phyloP scores from a whole-genome alignment of 2,329 filamentous ascomycete genomes.

The Sporothrix pseudoabietina region DNA sequence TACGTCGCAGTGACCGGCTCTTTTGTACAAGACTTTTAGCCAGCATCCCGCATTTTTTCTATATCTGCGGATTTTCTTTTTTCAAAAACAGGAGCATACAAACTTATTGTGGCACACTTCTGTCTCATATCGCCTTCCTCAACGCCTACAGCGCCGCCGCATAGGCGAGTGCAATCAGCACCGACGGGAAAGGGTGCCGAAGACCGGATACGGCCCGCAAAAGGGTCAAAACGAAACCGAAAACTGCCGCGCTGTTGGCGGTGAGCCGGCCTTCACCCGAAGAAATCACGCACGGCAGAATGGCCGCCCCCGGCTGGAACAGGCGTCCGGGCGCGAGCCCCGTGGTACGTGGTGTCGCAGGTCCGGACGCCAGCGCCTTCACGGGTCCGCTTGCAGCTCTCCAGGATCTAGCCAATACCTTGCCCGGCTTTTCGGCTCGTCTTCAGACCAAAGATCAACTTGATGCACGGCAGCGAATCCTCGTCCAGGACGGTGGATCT shows the following conservation, averaged over 20 bases:
- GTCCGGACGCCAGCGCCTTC: background rate
- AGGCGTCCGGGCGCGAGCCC: slow-evolving; percentile 31
- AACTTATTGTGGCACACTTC: background rate
- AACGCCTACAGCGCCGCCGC: background rate
- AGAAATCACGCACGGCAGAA: background rate
- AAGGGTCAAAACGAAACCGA: background rate
- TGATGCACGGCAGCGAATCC: slow-evolving; percentile 64
- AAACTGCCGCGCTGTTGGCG: background rate
- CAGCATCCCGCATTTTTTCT: background rate
- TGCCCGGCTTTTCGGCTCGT: slow-evolving; percentile 15
- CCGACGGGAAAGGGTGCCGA: background rate
- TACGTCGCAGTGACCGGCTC: background rate
- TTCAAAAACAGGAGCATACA: background rate
- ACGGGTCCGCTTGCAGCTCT: slow-evolving; percentile 30
- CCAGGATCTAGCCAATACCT: slow-evolving; percentile 26
- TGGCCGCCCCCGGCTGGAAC: slow-evolving; percentile 32
- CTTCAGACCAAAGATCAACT: slow-evolving; percentile 87
- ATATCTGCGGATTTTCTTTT: background rate
- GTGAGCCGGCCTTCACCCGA: background rate
- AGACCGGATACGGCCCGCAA: background rate
- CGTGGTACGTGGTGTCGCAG: background rate
- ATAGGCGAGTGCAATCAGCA: background rate
- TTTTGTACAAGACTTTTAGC: background rate
- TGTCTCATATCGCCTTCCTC: background rate
- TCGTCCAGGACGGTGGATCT: slow-evolving; percentile 23